Base-by-base conservation (phyloP, 2,329 filamentous ascomycete species). In the Exserohilum rostratum region DNA sequence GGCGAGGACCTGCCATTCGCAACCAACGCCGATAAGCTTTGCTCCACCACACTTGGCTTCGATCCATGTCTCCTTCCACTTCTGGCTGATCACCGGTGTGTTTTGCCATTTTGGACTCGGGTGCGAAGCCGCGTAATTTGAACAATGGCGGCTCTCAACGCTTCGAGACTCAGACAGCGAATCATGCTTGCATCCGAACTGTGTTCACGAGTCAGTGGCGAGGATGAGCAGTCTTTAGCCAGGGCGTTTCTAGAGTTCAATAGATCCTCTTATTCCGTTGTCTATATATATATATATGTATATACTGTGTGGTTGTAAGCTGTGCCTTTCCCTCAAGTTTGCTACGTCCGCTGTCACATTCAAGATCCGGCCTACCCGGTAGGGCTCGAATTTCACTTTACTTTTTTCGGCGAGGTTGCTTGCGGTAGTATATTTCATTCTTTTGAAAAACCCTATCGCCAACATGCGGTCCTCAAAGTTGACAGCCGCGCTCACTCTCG, bases 381-480 rank as follows among this genome's bases (percentile, higher is more conserved):
- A 11, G 10, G 15, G 29, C 29, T 31, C 25, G 7, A 12, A 30
- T 18, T 30, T 30, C 7, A 9, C n/a, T 31, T 10, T 6, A 22
- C 6, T n/a, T 6, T 44, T 7, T 15, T 29, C 7, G 3, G 18
- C 17, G 17, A 33, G 29, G 12, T 33, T 31, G 42, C 42, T 44
- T 12, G 29, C 42, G 12, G 3, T 10, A 22, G 31, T 44, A 5
- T 10, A 17, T 47, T 17, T 20, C 25, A 20, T 47, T 22, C 29
- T 56, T 52, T 34, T 27, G 25, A 35, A 6, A 44, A 44, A 37
- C 13, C 37, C n/a, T 17, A 22, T 12, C 38, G 22, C 15, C 48
- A 63, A 27, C n/a, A 74, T 74, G 71, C 60, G 64, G 27, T 59
- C 58, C 40, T 55, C 61, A 3, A 50, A 56, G 27, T 60, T 60